Conservation (phyloP, 2,329 filamentous ascomycete species). For the Exophiala spinifera region DNA sequence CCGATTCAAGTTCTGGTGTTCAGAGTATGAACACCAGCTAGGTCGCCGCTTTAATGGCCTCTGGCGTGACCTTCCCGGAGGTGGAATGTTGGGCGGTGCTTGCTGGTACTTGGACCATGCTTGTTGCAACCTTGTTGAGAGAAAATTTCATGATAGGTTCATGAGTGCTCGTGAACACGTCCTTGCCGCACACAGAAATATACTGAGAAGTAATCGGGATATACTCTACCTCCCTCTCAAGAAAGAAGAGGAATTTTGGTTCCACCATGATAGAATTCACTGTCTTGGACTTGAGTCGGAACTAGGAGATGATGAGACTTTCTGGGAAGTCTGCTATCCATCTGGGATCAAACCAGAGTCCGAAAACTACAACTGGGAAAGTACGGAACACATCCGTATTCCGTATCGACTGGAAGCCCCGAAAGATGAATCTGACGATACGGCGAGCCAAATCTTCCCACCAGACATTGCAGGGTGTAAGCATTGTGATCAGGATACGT, state of each 20-base stretch:
- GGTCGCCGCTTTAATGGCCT: neutral
- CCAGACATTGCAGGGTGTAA: neutral
- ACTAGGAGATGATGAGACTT: constrained; percentile 3
- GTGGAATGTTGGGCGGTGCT: neutral
- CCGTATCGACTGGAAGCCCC: neutral
- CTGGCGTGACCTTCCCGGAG: neutral
- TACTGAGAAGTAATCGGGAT: constrained; percentile 1
- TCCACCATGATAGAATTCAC: neutral
- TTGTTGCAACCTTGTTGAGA: neutral
- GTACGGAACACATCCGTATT: neutral
- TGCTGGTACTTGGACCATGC: neutral
- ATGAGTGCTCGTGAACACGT: constrained; percentile 10
- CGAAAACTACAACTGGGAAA: constrained; percentile 9
- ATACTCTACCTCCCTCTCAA: neutral
- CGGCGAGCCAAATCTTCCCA: constrained; percentile 2
- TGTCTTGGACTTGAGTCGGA: neutral
- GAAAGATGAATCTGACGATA: no score
- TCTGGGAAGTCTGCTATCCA: constrained; percentile 13
- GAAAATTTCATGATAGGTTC: constrained; percentile 9
- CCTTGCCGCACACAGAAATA: constrained; percentile 2
- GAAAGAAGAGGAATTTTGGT: neutral
- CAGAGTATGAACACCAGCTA: neutral
- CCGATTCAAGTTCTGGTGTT: neutral
- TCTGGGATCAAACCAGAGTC: constrained; percentile 9
- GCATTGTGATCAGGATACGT: neutral